Percentiles rank a stretch among this genome's conserved stretches.
Evolutionary conservation across 495 filamentous ascomycete species (phyloP).

Genomic region (Penicillium angulare): DNA sequence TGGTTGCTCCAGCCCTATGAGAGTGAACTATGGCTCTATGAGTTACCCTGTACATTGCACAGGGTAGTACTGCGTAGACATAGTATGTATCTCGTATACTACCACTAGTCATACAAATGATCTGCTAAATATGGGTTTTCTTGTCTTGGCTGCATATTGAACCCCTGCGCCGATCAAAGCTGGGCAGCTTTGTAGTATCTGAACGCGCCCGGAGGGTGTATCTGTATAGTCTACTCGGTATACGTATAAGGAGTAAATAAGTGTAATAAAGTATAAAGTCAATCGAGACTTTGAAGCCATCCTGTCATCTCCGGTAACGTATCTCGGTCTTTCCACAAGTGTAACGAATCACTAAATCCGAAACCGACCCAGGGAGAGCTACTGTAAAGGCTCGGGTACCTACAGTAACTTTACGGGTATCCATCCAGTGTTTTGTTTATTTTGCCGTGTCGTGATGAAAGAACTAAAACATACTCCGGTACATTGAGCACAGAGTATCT

Average conservation of each 20-base stretch:
- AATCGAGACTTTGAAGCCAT: background rate
- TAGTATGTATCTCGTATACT: too few relatives aligned
- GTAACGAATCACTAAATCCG: background rate
- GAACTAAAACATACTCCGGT: too few relatives aligned
- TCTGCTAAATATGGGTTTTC: too few relatives aligned
- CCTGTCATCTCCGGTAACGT: background rate
- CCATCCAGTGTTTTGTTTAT: background rate
- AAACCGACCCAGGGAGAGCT: background rate
- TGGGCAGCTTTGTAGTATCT: background rate
- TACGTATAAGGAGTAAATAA: too few relatives aligned
- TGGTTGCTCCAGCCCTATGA: background rate
- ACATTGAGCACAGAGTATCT: too few relatives aligned
- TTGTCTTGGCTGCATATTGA: conserved; percentile 19
- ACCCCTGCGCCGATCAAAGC: conserved; percentile 21
- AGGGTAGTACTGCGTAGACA: too few relatives aligned
- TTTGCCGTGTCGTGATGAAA: too few relatives aligned
- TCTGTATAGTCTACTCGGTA: too few relatives aligned
- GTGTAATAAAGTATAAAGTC: too few relatives aligned
- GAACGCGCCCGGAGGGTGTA: too few relatives aligned
- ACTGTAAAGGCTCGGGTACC: background rate
- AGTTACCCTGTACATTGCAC: too few relatives aligned
- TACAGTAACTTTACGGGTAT: background rate
- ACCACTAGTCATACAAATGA: too few relatives aligned
- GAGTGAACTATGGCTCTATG: background rate
- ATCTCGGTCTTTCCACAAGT: background rate